Evolutionary conservation across 2,329 filamentous ascomycete genomes (phyloP).

Genomic region (Penicillium sp.): DNA sequence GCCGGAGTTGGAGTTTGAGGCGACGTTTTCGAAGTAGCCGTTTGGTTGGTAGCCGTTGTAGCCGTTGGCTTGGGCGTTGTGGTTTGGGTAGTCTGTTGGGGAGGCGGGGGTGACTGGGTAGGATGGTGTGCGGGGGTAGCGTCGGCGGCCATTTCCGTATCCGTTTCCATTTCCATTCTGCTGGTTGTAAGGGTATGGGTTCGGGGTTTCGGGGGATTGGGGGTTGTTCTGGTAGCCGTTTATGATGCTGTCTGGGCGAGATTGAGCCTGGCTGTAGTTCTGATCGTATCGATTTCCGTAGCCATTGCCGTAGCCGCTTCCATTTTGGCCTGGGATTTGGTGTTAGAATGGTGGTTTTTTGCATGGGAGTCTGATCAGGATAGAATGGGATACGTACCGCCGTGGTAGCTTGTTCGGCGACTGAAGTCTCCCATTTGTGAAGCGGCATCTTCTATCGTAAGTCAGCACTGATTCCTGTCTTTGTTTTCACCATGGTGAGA

Average conservation of each 20-base stretch:
- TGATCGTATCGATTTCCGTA: conserved; percentile 27
- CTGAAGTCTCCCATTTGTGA: conserved; percentile 46
- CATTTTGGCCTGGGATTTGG: conserved; percentile 27
- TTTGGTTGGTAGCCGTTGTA: conserved; percentile 51
- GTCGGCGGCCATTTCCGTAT: conserved; percentile 21
- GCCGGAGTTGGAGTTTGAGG: conserved; percentile 62
- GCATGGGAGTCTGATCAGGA: background rate
- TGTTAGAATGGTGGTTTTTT: too few species aligned
- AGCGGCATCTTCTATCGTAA: conserved; percentile 28
- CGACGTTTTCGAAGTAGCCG: conserved; percentile 80
- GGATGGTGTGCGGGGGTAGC: conserved; percentile 26
- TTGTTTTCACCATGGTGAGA: background rate
- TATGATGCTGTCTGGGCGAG: conserved; percentile 49
- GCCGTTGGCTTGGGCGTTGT: background rate
- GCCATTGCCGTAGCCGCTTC: conserved; percentile 31
- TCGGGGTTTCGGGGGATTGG: conserved; percentile 52
- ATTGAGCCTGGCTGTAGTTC: conserved; percentile 37
- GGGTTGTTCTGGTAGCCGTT: conserved; percentile 30
- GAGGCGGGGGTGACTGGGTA: conserved; percentile 19
- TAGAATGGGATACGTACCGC: conserved; percentile 34
- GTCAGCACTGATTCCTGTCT: background rate
- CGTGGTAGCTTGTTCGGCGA: conserved; percentile 63
- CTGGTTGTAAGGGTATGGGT: conserved; percentile 27
- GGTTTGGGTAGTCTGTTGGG: conserved; percentile 31
- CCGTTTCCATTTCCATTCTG: conserved; percentile 6